Base-by-base conservation (phyloP, 2,329 filamentous ascomycete genomes). In the Neofusicoccum ribis region DNA sequence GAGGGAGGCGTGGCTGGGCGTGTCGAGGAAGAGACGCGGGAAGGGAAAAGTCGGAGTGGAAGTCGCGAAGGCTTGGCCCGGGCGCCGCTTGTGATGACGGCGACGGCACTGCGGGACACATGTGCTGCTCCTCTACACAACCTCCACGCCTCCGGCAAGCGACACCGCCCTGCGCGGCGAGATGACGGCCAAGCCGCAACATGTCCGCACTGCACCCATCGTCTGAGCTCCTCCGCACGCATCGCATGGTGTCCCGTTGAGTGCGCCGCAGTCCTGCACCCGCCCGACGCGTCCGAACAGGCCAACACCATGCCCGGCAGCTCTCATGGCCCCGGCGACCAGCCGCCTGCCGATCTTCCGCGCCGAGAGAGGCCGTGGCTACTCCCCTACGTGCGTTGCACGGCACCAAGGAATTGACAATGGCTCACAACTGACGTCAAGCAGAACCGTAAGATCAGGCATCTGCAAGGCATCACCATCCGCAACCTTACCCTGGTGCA, bases 381-480 rank as follows among this genome's bases (percentile, higher is more conserved):
- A 66, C 70, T 78, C 49, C 74, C 76, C 56, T 75, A 73, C 65
- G 76, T 78, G 66, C 27, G 72, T n/a, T 14, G 5, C 56, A 17
- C 14, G 14, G 4, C 2, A 8, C 47, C 15, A 14, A 20, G 34
- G 27, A 23, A 27, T 11, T 23, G 14, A 34, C 31, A 20, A 14
- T 31, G 14, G 11, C 43, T 20, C 20, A 3, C 56, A 41, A 15
- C 56, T 60, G 56, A 60, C 27, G 17, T 3, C n/a, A 9, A 9
- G 27, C 70, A 95, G 84, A 97, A 97, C 77, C 91, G 93, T 76
- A 93, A 90, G 76, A 84, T 98, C 62, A 89, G 94, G 63, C 93
- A 97, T 81, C 85, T 97, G 4, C 89, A 91, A 72, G 92, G 92
- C 70, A 87, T 98, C 70, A 94, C 91, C 64, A 81, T 97, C 60